A percentile compares a stretch with the other conserved stretches of the same genome.
Evolutionary conservation across 305 asterid species (phyloP).

Genomic region (Rubia tinctorum): DNA sequence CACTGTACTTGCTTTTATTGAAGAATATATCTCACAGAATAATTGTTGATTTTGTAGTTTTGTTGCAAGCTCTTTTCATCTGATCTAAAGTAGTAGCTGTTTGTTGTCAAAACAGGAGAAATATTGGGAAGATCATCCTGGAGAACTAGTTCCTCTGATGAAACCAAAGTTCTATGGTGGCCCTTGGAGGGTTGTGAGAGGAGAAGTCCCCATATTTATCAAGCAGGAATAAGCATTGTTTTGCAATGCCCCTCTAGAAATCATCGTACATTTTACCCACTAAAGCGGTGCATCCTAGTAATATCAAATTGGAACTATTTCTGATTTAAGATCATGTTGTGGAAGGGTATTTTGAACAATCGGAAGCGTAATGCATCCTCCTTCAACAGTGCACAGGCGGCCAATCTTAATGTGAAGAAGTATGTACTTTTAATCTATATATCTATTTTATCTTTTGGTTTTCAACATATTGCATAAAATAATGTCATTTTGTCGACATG

Average conservation of each 20-base stretch:
- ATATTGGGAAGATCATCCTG: constrained; percentile 90
- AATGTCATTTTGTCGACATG: too few species aligned
- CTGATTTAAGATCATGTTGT: too few species aligned
- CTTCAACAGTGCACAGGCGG: too few species aligned
- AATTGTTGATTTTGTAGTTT: background rate
- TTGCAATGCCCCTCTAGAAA: background rate
- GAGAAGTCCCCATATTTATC: constrained; percentile 60
- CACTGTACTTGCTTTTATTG: background rate
- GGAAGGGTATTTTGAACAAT: too few species aligned
- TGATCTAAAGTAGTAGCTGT: background rate
- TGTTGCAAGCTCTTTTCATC: background rate
- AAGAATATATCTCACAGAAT: too few species aligned
- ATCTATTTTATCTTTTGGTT: background rate
- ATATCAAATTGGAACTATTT: too few species aligned
- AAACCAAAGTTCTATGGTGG: constrained; percentile 81
- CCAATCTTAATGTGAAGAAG: background rate
- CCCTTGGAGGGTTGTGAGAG: constrained; percentile 89
- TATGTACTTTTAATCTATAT: too few species aligned
- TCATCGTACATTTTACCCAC: background rate
- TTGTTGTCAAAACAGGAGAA: constrained; percentile 51
- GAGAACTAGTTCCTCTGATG: constrained; percentile 77
- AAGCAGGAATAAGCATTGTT: constrained; percentile 24
- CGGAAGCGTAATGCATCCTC: too few species aligned
- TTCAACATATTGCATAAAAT: too few species aligned
- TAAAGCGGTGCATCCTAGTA: too few species aligned